phyloP scores from a whole-genome alignment of 202 grass and related monocot genomes.

The Dendrocalamus latiflorus region DNA sequence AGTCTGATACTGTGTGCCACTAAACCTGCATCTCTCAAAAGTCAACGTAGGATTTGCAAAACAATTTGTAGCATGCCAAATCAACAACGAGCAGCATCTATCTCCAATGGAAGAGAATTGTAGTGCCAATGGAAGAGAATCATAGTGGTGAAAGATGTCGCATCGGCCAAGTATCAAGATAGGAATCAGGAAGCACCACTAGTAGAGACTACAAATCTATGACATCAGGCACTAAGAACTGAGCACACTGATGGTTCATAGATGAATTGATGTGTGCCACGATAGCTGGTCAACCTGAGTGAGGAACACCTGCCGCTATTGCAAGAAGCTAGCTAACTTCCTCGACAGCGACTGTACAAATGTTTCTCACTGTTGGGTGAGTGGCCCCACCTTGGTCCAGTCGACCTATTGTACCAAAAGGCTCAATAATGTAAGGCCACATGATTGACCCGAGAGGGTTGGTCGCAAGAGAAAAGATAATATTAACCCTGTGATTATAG shows the following conservation, averaged over 20 bases:
- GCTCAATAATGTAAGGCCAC: too few relatives aligned
- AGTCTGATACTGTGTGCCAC: background rate
- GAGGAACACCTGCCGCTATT: constrained; percentile 21
- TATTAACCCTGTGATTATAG: too few relatives aligned
- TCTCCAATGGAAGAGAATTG: constrained; percentile 16
- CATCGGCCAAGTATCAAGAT: background rate
- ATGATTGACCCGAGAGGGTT: too few relatives aligned
- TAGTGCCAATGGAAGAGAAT: constrained; percentile 20
- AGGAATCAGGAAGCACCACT: background rate
- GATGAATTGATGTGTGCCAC: background rate
- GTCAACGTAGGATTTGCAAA: constrained; percentile 29
- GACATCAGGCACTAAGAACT: background rate
- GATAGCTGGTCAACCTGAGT: background rate
- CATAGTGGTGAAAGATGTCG: background rate
- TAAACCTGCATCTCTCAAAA: background rate
- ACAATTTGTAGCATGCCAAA: background rate
- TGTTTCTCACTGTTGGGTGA: background rate
- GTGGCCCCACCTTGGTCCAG: too few relatives aligned
- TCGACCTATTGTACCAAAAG: too few relatives aligned
- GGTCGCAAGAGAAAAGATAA: too few relatives aligned
- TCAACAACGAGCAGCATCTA: background rate
- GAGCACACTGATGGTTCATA: background rate
- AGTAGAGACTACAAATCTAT: background rate
- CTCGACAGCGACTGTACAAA: constrained; percentile 8
- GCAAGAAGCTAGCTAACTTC: constrained; percentile 21